Conservation (phyloP, 2,329 filamentous ascomycete species). For the Ceratocystis papillata region DNA sequence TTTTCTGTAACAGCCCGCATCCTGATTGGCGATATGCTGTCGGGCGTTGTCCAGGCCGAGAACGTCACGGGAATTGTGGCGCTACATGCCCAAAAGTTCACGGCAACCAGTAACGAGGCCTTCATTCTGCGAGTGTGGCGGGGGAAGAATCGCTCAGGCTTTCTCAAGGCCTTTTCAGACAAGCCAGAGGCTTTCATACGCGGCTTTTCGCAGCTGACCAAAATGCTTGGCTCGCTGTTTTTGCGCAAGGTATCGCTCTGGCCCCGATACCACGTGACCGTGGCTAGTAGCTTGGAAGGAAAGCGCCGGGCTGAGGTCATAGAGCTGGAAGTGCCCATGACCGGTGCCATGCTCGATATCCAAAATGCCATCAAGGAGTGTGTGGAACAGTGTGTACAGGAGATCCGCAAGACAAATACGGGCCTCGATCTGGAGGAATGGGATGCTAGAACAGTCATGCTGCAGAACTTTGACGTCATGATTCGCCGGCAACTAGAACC, state of each 20-base stretch:
- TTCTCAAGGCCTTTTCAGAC: slow-evolving; percentile 93
- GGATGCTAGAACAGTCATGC: slow-evolving; percentile 85
- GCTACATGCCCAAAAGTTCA: slow-evolving; percentile 75
- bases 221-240: slow-evolving; percentile 87
- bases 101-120: slow-evolving; percentile 81
- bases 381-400: slow-evolving; percentile 85
- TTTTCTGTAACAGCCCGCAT: slow-evolving; percentile 96
- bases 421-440: slow-evolving; percentile 87
- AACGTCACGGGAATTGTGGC: slow-evolving; percentile 79
- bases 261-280: slow-evolving; percentile 84
- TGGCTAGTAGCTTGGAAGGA: slow-evolving; percentile 81
- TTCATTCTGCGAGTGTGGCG: slow-evolving; percentile 91
- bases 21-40: slow-evolving; percentile 83
- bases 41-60: slow-evolving; percentile 67
- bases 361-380: slow-evolving; percentile 93
- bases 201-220: slow-evolving; percentile 77
- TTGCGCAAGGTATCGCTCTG: slow-evolving; percentile 79
- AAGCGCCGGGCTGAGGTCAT: slow-evolving; percentile 93
- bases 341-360: slow-evolving; percentile 81
- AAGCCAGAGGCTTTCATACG: slow-evolving; percentile 80
- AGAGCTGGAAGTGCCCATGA: slow-evolving; percentile 93
- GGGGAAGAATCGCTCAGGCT: slow-evolving; percentile 87
- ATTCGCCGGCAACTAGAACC: slow-evolving; percentile 85
- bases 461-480: slow-evolving; percentile 83
- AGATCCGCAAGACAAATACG: slow-evolving; percentile 81